A percentile compares a stretch with the other conserved stretches of the same genome.
Evolutionary conservation across 805 yeast genomes (phyloP).

Genomic region (Yarrowia sp.): DNA sequence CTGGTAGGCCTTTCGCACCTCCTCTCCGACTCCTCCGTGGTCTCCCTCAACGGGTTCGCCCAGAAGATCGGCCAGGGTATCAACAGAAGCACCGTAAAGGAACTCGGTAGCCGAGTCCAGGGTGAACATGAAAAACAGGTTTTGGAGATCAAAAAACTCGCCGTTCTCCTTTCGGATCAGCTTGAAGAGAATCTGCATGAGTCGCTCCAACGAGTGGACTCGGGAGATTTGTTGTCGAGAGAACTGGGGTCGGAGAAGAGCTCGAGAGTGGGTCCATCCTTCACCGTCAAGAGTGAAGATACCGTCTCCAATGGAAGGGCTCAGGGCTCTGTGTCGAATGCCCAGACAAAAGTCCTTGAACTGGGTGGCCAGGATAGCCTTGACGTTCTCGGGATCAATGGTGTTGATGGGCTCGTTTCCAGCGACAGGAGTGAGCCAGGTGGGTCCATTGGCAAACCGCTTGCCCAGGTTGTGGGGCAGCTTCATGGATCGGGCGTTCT

Average conservation of each 20-base stretch:
- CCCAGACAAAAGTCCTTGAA: conserved; percentile 38
- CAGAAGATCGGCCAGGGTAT: conserved; percentile 31
- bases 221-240: conserved; percentile 36
- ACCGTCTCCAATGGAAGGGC: conserved; percentile 39
- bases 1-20: conserved; percentile 20
- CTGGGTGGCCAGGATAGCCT: conserved; percentile 36
- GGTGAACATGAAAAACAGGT: conserved; percentile 35
- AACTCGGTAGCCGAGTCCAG: conserved; percentile 40
- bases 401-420: conserved; percentile 29
- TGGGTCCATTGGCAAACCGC: background rate
- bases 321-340: conserved; percentile 31
- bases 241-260: conserved; percentile 40
- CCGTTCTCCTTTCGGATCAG: conserved; percentile 2
- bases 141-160: conserved; percentile 34
- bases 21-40: conserved; percentile 27
- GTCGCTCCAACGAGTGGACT: conserved; percentile 32
- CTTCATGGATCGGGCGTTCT: background rate
- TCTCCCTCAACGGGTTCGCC: conserved; percentile 26
- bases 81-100: conserved; percentile 37
- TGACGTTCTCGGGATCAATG: conserved; percentile 38
- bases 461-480: conserved; percentile 1
- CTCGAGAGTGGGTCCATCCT: conserved; percentile 40
- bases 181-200: conserved; percentile 30
- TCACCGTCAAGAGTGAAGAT: conserved; percentile 40
- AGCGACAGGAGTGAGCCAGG: conserved; percentile 5